Evolutionary conservation across 768 basidiomycete species (phyloP).

Genomic region (Russula compacta): DNA sequence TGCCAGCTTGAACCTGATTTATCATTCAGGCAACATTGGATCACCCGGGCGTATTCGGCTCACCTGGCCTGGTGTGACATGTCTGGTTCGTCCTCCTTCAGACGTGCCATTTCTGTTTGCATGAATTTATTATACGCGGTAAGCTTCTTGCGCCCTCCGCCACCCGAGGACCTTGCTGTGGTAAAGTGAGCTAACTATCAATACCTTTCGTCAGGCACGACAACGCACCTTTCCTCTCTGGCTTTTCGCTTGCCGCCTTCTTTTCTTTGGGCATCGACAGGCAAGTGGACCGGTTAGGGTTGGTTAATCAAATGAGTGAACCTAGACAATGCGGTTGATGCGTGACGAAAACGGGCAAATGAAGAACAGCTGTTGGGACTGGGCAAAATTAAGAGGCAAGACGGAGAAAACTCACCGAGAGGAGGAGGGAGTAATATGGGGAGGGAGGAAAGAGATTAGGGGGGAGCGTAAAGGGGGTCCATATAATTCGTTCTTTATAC

Average conservation of each 20-base stretch:
- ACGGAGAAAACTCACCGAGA: background rate
- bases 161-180: slow-evolving; percentile 43
- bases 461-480: slow-evolving; percentile 24
- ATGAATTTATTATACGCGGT: slow-evolving; percentile 74
- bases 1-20: slow-evolving; percentile 56
- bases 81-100: slow-evolving; percentile 68
- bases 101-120: slow-evolving; percentile 69
- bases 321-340: slow-evolving; percentile 1
- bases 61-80: slow-evolving; percentile 69
- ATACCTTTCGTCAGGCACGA: background rate
- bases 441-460: slow-evolving; percentile 19
- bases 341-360: background rate
- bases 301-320: background rate
- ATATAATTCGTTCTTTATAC: slow-evolving; percentile 20
- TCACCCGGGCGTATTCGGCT: slow-evolving; percentile 15
- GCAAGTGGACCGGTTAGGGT: background rate
- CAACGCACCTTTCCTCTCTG: slow-evolving; percentile 18
- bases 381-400: background rate
- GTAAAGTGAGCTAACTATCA: slow-evolving; percentile 15
- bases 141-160: slow-evolving; percentile 49
- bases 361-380: background rate
- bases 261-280: slow-evolving; percentile 18
- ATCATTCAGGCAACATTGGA: slow-evolving; percentile 8
- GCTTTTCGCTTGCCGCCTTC: slow-evolving; percentile 18
- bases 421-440: background rate